Percentiles rank a stretch among this genome's conserved stretches.
Conservation (phyloP, 495 filamentous ascomycete genomes). For the Collariella sp. region DNA sequence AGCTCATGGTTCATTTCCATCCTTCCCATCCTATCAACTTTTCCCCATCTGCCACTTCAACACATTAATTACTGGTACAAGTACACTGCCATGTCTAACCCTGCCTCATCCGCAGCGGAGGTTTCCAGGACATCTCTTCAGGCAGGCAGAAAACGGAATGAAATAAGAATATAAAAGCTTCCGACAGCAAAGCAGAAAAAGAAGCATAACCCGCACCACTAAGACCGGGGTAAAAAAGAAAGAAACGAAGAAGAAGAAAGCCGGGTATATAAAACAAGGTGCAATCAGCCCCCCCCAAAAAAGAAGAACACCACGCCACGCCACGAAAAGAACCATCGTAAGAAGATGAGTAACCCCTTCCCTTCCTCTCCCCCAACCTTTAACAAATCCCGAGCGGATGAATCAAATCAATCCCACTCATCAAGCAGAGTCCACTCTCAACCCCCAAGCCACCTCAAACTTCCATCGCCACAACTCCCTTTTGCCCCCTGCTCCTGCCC, state of each 20-base stretch:
- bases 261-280: conserved; percentile 22
- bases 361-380: neutral
- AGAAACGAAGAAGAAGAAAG: conserved; percentile 2
- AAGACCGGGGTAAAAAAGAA: too few relatives aligned
- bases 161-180: neutral
- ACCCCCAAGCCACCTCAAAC: conserved; percentile 20
- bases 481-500: too few relatives aligned
- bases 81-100: neutral
- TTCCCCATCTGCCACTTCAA: neutral
- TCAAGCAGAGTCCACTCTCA: conserved; percentile 5
- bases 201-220: neutral
- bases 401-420: neutral
- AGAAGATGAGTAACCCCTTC: conserved; percentile 1
- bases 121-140: neutral
- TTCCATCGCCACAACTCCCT: conserved; percentile 26
- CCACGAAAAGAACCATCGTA: conserved; percentile 4
- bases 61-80: neutral
- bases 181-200: neutral
- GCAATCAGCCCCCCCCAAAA: conserved; percentile 1
- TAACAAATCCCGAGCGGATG: neutral
- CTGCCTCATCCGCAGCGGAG: neutral
- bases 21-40: neutral
- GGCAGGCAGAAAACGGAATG: neutral
- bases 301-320: too few relatives aligned
- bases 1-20: conserved; percentile 9